A percentile compares a stretch with the other conserved stretches of the same genome.
Conservation (phyloP, 2,329 filamentous ascomycete genomes). For the Fusarium coicis region DNA sequence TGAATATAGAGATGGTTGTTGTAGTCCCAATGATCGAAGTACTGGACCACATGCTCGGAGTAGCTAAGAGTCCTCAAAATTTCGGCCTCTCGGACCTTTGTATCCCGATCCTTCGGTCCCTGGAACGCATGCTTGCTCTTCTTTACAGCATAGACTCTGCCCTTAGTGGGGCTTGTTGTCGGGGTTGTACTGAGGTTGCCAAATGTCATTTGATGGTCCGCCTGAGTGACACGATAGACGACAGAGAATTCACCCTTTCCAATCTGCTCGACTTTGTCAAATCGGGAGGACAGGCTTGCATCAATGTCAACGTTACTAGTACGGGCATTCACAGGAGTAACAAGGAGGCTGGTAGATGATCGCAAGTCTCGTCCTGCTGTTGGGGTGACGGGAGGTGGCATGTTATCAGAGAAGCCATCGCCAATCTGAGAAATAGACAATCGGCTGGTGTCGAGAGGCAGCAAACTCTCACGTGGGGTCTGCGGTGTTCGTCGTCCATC, state of each 20-base stretch:
- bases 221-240: constrained; percentile 80
- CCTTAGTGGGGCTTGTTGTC: constrained; percentile 63
- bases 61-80: constrained; percentile 81
- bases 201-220: constrained; percentile 47
- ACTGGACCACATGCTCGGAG: constrained; percentile 86
- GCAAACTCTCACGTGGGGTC: constrained; percentile 80
- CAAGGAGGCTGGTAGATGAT: constrained; percentile 65
- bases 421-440: constrained; percentile 79
- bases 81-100: constrained; percentile 85
- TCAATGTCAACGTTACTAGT: constrained; percentile 78
- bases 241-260: constrained; percentile 94
- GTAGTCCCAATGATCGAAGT: constrained; percentile 89
- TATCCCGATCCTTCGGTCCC: constrained; percentile 81
- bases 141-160: constrained; percentile 88
- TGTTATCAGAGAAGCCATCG: constrained; percentile 50
- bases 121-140: constrained; percentile 85
- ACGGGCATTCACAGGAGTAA: constrained; percentile 76
- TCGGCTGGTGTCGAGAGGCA: constrained; percentile 82
- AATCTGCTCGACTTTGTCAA: constrained; percentile 82
- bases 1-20: constrained; percentile 92
- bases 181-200: constrained; percentile 58
- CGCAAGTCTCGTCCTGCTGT: constrained; percentile 68
- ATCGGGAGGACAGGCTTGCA: constrained; percentile 76
- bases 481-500: constrained; percentile 73
- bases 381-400: constrained; percentile 78